Percentiles rank a stretch among this genome's conserved stretches.
Conservation (phyloP, 164 flowering plant genomes). For the Stephania cephalantha region DNA sequence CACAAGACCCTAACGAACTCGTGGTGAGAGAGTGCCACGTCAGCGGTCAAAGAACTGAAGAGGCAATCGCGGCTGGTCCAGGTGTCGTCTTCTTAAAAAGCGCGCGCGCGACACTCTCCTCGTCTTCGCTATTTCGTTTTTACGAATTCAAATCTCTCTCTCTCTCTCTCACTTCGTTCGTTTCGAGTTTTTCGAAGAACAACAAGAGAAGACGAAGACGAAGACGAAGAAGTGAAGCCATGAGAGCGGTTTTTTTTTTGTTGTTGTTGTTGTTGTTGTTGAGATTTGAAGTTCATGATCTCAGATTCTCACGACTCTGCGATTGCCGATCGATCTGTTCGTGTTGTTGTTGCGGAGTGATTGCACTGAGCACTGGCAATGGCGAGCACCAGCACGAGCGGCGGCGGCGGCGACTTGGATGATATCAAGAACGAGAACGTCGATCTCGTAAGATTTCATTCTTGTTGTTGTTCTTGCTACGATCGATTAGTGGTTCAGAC, state of each 20-base stretch:
- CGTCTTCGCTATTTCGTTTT: neutral
- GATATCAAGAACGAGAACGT: constrained; percentile 3
- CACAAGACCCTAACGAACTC: neutral
- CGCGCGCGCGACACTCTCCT: neutral
- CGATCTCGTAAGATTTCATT: constrained; percentile 2
- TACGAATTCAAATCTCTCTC: too few relatives aligned
- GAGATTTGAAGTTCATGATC: neutral
- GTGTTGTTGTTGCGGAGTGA: too few relatives aligned
- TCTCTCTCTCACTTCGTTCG: too few relatives aligned
- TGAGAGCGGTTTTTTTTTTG: too few relatives aligned
- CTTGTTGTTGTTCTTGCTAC: neutral
- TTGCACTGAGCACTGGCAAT: neutral
- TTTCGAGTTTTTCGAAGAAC: too few relatives aligned
- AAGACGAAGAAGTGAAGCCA: neutral
- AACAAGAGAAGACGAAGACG: neutral
- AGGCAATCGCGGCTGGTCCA: neutral
- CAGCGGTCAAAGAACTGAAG: neutral
- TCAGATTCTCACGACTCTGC: neutral
- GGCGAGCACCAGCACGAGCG: neutral
- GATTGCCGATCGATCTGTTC: neutral
- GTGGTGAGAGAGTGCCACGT: neutral
- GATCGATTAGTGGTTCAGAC: neutral
- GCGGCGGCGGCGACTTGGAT: neutral
- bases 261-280: too few relatives aligned
- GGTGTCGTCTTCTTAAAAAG: neutral